Base-by-base conservation (phyloP, 148 eudicot genomes). In the Camellia japonica region DNA sequence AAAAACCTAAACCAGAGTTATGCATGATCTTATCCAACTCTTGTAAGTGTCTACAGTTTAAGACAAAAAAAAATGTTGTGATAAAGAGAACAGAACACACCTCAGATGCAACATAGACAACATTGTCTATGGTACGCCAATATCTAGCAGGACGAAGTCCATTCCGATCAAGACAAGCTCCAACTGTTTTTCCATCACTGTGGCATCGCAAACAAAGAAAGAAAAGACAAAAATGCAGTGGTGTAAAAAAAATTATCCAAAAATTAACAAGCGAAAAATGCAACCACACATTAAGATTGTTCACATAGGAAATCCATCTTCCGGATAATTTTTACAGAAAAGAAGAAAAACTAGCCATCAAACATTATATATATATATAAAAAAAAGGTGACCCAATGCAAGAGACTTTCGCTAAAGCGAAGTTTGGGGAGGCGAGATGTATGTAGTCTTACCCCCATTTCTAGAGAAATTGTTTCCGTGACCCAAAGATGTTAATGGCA, bases 81-180 rank as follows among this genome's bases (percentile, higher is more conserved):
- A 73, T 56, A 76, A 61, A 78, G n/a, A 60, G 13, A 70, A 80
- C 44, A 79, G 61, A 67, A 38, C 85, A 80, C 80, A 96, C 99
- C 98, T 96, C 99, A 76, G 99, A 96, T 86, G 99, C 99, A 85
- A 96, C 99, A 82, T 96, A 96, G 83, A 96, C 98, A 42, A 92
- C 89, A 85, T 96, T 94, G 88, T 96, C 99, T 67, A 71, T 79
- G 56, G 99, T 96, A 66, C 97, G 93, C 99, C 99, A 96, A 80
- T 96, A 96, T 89, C 99, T 94, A 71, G 99, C 99, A 84, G 99
- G 99, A 44, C 99, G 99, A 84, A 96, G 91, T 78, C 99, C 99
- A 81, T 96, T 96, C 7, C 99, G 93, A 80, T 96, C 99, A 80
- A 96, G 95, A 83, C 93, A 90, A 86, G 99, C 99, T 84, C 99